phyloP scores from a whole-genome alignment of 345 rosid genomes.

The Camelina sativa region DNA sequence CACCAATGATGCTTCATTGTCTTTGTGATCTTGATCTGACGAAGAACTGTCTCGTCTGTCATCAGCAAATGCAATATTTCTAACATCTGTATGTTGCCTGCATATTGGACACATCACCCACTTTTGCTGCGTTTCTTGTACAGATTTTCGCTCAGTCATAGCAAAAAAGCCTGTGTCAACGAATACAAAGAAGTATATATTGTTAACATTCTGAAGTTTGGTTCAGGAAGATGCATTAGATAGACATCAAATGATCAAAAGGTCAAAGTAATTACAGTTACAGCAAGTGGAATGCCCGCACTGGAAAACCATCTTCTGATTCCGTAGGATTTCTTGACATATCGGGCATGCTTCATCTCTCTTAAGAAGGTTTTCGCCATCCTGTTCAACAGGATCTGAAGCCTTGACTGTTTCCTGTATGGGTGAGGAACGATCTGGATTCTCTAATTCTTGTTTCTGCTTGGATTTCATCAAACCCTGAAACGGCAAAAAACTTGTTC shows the following conservation, averaged over 20 bases:
- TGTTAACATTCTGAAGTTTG: slow-evolving; percentile 22
- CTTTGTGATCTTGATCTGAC: slow-evolving; percentile 54
- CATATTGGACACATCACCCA: slow-evolving; percentile 98
- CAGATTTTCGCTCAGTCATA: slow-evolving; percentile 67
- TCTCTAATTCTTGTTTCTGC: slow-evolving; percentile 52
- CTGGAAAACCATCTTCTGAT: slow-evolving; percentile 93
- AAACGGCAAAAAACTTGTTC: slow-evolving; percentile 24
- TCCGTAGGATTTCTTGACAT: slow-evolving; percentile 79
- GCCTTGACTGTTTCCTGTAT: slow-evolving; percentile 43
- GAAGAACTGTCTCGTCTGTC: slow-evolving; percentile 58
- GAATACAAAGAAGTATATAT: slow-evolving; percentile 28
- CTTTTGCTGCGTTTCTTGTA: slow-evolving; percentile 54
- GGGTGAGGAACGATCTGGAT: slow-evolving; percentile 48
- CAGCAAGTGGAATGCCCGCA: slow-evolving; percentile 94
- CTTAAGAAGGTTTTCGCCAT: slow-evolving; percentile 48
- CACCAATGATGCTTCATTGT: slow-evolving; percentile 57
- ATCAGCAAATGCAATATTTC: slow-evolving; percentile 81
- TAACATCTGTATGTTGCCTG: slow-evolving; percentile 84
- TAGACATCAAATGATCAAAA: slow-evolving; percentile 5
- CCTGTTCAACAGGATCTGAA: slow-evolving; percentile 48
- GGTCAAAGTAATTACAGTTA: slow-evolving; percentile 64
- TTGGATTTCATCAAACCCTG: slow-evolving; percentile 84
- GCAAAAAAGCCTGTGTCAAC: slow-evolving; percentile 68
- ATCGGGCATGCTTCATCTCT: slow-evolving; percentile 84
- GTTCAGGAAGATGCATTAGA: slow-evolving; percentile 10